Percentiles rank a stretch among this genome's conserved stretches.
These are phyloP conservation scores for Fusarium sp. DNA, from an alignment of 2,329 filamentous ascomycete genomes.

Conservation along the genomic window DNA sequence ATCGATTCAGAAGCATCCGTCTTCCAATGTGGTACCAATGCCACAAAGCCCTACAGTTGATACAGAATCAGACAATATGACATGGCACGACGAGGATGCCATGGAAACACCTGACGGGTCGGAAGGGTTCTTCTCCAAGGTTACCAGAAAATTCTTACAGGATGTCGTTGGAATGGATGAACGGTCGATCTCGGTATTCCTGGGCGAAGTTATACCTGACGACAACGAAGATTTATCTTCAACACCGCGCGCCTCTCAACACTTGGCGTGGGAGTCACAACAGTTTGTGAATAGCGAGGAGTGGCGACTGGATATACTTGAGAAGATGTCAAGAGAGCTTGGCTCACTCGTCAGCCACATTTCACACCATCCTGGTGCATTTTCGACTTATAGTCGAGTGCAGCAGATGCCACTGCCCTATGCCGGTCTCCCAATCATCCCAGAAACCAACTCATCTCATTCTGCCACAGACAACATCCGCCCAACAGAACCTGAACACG, in stretches of 20 bases:
- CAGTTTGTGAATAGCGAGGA: conserved; percentile 56
- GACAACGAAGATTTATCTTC: conserved; percentile 62
- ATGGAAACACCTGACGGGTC: conserved; percentile 62
- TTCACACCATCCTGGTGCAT: conserved; percentile 85
- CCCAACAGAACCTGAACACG: conserved; percentile 42
- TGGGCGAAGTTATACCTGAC: conserved; percentile 81
- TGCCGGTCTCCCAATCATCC: conserved; percentile 78
- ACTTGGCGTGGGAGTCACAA: conserved; percentile 48
- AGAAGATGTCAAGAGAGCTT: conserved; percentile 88
- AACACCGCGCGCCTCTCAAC: conserved; percentile 61
- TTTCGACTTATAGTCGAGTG: conserved; percentile 80
- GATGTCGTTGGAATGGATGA: conserved; percentile 95
- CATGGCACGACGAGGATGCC: conserved; percentile 67
- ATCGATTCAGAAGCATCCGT: conserved; percentile 54
- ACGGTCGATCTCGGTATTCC: conserved; percentile 82
- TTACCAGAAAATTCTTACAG: conserved; percentile 87
- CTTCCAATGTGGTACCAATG: conserved; percentile 48
- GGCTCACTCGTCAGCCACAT: conserved; percentile 86
- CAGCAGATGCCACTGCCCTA: conserved; percentile 78
- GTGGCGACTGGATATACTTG: conserved; percentile 84
- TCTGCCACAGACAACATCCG: conserved; percentile 46
- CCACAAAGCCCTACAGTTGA: conserved; percentile 48
- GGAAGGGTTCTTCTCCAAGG: conserved; percentile 81
- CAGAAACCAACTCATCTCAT: conserved; percentile 61
- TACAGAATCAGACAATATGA: conserved; percentile 57